Conservation (phyloP, 192 early-diverging fungal species). For the Backusella circina region DNA sequence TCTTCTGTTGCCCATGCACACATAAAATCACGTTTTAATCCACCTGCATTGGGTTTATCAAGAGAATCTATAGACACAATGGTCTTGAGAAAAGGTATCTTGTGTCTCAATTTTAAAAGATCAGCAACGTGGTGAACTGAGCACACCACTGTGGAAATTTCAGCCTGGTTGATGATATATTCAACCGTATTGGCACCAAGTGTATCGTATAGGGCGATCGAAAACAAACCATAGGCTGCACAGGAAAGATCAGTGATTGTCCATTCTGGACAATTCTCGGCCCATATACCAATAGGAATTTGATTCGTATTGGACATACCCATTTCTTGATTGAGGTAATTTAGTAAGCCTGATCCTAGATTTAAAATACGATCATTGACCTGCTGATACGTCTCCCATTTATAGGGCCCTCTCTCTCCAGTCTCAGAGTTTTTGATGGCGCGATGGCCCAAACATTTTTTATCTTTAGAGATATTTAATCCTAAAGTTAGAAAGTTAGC, state of each 20-base stretch:
- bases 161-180: conserved; percentile 88
- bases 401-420: conserved; percentile 60
- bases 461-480: conserved; percentile 44
- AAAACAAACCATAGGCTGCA: conserved; percentile 54
- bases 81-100: conserved; percentile 61
- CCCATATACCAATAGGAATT: conserved; percentile 21
- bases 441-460: conserved; percentile 64
- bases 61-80: conserved; percentile 63
- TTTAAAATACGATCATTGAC: conserved; percentile 52
- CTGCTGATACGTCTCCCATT: conserved; percentile 68
- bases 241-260: conserved; percentile 60
- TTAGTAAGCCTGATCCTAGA: conserved; percentile 67
- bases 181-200: conserved; percentile 78
- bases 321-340: conserved; percentile 42
- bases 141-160: conserved; percentile 63
- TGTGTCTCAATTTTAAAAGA: conserved; percentile 47
- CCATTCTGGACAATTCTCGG: conserved; percentile 55
- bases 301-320: neutral
- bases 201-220: conserved; percentile 88
- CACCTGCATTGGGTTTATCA: neutral
- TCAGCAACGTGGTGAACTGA: conserved; percentile 37
- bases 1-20: conserved; percentile 37
- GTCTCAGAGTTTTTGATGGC: conserved; percentile 48
- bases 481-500: conserved; percentile 24
- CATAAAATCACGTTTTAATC: conserved; percentile 13